A percentile compares a stretch with the other conserved stretches of the same genome.
Evolutionary conservation across 148 eudicot genomes (phyloP).

Genomic region (Simmondsia chinensis): DNA sequence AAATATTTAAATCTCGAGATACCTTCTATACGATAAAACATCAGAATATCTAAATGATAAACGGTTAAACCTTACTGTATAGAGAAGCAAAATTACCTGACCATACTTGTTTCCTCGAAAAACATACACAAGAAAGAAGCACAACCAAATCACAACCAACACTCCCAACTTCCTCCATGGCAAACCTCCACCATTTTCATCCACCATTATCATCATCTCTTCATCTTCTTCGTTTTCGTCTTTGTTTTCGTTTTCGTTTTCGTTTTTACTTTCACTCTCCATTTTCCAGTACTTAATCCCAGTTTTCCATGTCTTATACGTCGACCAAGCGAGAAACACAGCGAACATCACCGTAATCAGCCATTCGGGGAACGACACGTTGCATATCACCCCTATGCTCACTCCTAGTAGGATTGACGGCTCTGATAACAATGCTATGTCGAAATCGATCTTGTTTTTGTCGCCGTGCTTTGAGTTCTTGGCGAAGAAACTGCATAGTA

Average conservation of each 20-base stretch:
- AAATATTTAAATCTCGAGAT: too few relatives aligned
- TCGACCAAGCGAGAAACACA: constrained; percentile 42
- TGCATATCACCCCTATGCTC: constrained; percentile 49
- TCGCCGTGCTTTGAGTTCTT: constrained; percentile 9
- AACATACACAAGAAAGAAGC: constrained; percentile 35
- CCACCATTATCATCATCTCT: constrained; percentile 2
- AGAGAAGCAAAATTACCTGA: constrained; percentile 44
- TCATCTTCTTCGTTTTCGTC: constrained; percentile 11
- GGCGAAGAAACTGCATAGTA: constrained; percentile 21
- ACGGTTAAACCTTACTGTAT: too few relatives aligned
- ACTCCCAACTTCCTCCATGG: constrained; percentile 40
- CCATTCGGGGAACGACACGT: constrained; percentile 48
- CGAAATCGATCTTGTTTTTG: constrained; percentile 34
- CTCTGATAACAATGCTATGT: constrained; percentile 46
- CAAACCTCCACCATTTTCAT: constrained; percentile 5
- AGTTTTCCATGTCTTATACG: constrained; percentile 38
- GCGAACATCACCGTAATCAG: constrained; percentile 40
- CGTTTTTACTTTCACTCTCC: constrained; percentile 31
- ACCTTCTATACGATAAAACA: too few relatives aligned
- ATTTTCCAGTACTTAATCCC: constrained; percentile 39
- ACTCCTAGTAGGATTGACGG: constrained; percentile 58
- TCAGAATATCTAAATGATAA: too few relatives aligned
- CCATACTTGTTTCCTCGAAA: constrained; percentile 45
- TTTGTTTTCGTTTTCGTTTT: neutral
- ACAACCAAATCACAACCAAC: constrained; percentile 40